A percentile compares a stretch with the other conserved stretches of the same genome.
Conservation (phyloP, 768 basidiomycete species). For the Tricholoma terreum region DNA sequence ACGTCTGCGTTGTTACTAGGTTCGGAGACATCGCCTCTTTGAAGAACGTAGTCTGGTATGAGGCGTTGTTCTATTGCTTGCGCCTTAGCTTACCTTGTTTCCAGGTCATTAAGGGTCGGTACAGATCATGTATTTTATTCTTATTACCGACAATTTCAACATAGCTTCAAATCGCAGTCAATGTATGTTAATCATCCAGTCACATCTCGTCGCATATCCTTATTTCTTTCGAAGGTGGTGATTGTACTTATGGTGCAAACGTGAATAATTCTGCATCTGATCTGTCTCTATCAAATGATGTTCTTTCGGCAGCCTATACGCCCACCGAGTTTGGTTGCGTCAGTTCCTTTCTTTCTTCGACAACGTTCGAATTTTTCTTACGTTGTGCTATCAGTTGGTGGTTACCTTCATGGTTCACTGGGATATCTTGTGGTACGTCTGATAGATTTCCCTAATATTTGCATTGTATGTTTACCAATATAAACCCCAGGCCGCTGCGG, state of each 20-base stretch:
- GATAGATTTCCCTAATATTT: background rate
- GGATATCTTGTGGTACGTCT: slow-evolving; percentile 34
- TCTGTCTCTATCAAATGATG: background rate
- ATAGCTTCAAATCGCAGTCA: slow-evolving; percentile 41
- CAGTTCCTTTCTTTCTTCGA: slow-evolving; percentile 18
- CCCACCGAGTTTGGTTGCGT: slow-evolving; percentile 47
- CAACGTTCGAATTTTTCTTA: background rate
- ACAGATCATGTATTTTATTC: background rate
- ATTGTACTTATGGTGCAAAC: slow-evolving; percentile 44
- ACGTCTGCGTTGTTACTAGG: slow-evolving; percentile 21
- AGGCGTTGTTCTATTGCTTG: background rate
- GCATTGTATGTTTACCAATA: background rate
- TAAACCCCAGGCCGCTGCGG: slow-evolving; percentile 27
- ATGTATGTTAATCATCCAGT: slow-evolving; percentile 26
- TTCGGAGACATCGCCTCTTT: slow-evolving; percentile 22
- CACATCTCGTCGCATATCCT: background rate
- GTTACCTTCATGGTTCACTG: slow-evolving; percentile 34
- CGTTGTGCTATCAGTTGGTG: slow-evolving; percentile 25
- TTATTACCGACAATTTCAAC: background rate
- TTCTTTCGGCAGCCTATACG: slow-evolving; percentile 33
- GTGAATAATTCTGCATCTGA: slow-evolving; percentile 21
- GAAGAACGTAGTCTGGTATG: slow-evolving; percentile 8
- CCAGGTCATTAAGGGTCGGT: slow-evolving; percentile 25
- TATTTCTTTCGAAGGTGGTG: slow-evolving; percentile 29
- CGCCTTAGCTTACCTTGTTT: background rate